These are phyloP conservation scores for Nitzschia sp. DNA, from an alignment of 108 stramenopile genomes.

Conservation along the genomic window DNA sequence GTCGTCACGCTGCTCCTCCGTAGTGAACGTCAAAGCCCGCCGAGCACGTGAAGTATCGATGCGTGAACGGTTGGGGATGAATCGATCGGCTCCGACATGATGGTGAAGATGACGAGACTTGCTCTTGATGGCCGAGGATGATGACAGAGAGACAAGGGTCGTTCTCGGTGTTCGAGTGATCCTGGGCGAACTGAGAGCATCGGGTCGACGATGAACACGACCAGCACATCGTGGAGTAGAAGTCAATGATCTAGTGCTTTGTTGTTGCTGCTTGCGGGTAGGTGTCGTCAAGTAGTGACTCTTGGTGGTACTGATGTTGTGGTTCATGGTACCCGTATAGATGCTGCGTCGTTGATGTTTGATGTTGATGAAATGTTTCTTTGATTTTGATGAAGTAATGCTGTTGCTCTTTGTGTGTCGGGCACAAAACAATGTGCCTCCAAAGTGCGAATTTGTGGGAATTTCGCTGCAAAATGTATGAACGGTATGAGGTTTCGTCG, in stretches of 20 bases:
- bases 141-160: neutral
- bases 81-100: neutral
- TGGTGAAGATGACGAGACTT: neutral
- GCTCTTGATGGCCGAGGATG: neutral
- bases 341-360: too few species aligned
- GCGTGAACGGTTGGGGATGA: slow-evolving; percentile 4
- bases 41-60: neutral
- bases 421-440: too few species aligned
- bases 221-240: neutral
- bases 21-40: neutral
- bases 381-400: too few species aligned
- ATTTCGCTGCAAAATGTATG: too few species aligned
- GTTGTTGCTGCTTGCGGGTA: neutral
- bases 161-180: neutral
- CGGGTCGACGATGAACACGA: neutral
- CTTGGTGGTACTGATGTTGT: neutral
- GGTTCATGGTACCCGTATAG: neutral
- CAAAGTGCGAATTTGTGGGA: too few species aligned
- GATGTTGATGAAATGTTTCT: too few species aligned
- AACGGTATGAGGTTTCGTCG: too few species aligned
- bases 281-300: neutral
- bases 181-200: neutral
- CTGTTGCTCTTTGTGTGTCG: too few species aligned
- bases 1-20: neutral
- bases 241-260: neutral